Evolutionary conservation across 2,329 filamentous ascomycete genomes (phyloP), one percentile per base, ranked within the genome.

Genomic region (Onygena corvina): DNA sequence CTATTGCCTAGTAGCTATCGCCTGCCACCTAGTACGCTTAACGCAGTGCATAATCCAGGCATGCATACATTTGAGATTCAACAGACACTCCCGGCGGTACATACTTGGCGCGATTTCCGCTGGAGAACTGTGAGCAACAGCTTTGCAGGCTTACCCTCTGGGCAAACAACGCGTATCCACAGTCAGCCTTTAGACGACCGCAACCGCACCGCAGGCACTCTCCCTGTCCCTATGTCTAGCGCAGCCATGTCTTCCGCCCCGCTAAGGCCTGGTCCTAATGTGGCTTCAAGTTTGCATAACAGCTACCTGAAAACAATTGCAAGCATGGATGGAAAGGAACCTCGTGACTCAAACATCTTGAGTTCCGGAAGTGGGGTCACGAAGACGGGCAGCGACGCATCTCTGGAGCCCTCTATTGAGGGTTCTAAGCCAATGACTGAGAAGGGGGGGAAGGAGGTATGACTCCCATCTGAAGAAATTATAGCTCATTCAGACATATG

Each of bases 1-100:
- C 64, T 68, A 18, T 29, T 61, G n/a, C 53, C 57, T 35, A 30
- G 29, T 49, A 9, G 36, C 49, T 6, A 48, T 18, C n/a, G 29
- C 4, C 31, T 38, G 16, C 46, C 46, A 16, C 20, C 27, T 14
- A 33, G 33, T 27, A 27, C 31, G 36, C 30, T 34, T 8, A 36
- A 35, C 46, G 30, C 21, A 11, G 33, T 27, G 4, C 7, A 48
- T 20, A 50, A 36, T 21, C 42, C 42, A 21, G 59, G 63, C 16
- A 67, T 71, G 59, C 70, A 73, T 56, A 59, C 71, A 40, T 73
- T 73, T 56, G 69, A 72, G 54, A 70, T 72, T 49, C 61, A 60
- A 50, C 64, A 65, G 46, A 63, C 66, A 31, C 64, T 63, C 35
- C 66, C 66, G 6, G 60, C 67, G 9, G 61, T 61, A 4, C 60